Percentiles rank a stretch among this genome's conserved stretches.
phyloP scores from a whole-genome alignment of 2,329 filamentous ascomycete genomes.

The Aspergillus texensis region DNA sequence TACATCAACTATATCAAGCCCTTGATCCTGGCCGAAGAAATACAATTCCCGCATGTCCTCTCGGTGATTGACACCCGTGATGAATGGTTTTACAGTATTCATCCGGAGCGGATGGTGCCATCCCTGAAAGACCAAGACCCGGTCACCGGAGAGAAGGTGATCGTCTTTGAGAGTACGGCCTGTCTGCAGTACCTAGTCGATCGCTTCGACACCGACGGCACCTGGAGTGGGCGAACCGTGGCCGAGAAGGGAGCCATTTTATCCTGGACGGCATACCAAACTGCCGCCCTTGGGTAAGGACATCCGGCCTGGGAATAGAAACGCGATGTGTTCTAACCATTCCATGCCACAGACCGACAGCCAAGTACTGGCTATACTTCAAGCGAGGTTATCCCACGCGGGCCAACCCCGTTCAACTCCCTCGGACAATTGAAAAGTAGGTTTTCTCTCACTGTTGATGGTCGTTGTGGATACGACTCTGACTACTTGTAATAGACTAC shows the following conservation, averaged over 20 bases:
- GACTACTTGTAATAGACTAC: too few species aligned
- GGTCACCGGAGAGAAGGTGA: background rate
- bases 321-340: background rate
- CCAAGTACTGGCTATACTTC: slow-evolving; percentile 16
- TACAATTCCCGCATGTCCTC: slow-evolving; percentile 6
- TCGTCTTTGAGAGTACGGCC: slow-evolving; percentile 12
- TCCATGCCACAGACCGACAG: slow-evolving; percentile 2
- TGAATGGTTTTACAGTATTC: slow-evolving; percentile 10
- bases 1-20: slow-evolving; percentile 16
- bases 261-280: slow-evolving; percentile 9
- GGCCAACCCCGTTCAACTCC: slow-evolving; percentile 6
- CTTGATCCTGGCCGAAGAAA: slow-evolving; percentile 8
- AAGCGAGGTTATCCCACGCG: background rate
- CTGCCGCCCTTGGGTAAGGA: background rate
- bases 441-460: background rate
- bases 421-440: slow-evolving; percentile 13
- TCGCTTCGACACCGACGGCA: slow-evolving; percentile 5
- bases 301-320: too few species aligned
- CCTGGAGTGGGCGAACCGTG: slow-evolving; percentile 3
- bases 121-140: slow-evolving; percentile 8
- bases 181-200: slow-evolving; percentile 12
- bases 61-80: slow-evolving; percentile 11
- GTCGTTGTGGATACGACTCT: too few species aligned
- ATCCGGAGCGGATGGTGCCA: slow-evolving; percentile 10
- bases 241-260: background rate